Evolutionary conservation across 176 grass and related monocot species (phyloP).

Genomic region (Oryza coarctata): DNA sequence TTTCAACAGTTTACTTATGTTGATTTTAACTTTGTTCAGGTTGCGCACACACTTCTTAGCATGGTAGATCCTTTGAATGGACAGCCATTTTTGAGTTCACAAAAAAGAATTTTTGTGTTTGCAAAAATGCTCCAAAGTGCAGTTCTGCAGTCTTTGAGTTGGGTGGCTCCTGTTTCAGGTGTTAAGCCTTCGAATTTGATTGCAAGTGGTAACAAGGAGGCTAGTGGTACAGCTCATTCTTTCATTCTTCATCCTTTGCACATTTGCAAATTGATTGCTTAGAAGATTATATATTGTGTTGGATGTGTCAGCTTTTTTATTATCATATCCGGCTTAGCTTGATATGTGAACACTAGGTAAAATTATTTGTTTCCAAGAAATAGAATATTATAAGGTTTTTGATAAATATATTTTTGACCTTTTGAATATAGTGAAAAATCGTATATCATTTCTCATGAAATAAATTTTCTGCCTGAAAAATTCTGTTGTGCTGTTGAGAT

Average conservation of each 20-base stretch:
- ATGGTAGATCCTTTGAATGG: constrained; percentile 64
- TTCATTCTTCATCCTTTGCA: constrained; percentile 11
- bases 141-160: constrained; percentile 66
- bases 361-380: constrained; percentile 11
- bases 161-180: constrained; percentile 40
- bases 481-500: neutral
- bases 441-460: neutral
- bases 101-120: constrained; percentile 75
- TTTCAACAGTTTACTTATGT: constrained; percentile 25
- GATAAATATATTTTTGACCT: neutral
- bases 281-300: constrained; percentile 19
- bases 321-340: neutral
- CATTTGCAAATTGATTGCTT: constrained; percentile 33
- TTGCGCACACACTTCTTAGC: constrained; percentile 86
- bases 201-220: constrained; percentile 25
- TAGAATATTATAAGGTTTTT: neutral
- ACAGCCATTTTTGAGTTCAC: constrained; percentile 59
- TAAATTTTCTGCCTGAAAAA: constrained; percentile 1
- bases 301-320: constrained; percentile 17
- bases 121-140: constrained; percentile 91
- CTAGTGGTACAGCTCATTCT: constrained; percentile 44
- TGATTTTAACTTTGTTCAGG: constrained; percentile 52
- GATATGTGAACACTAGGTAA: constrained; percentile 22
- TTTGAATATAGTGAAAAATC: neutral
- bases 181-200: constrained; percentile 31